Evolutionary conservation across 1,284 basidiomycete species (phyloP).

Genomic region (Stereum hirsutum): DNA sequence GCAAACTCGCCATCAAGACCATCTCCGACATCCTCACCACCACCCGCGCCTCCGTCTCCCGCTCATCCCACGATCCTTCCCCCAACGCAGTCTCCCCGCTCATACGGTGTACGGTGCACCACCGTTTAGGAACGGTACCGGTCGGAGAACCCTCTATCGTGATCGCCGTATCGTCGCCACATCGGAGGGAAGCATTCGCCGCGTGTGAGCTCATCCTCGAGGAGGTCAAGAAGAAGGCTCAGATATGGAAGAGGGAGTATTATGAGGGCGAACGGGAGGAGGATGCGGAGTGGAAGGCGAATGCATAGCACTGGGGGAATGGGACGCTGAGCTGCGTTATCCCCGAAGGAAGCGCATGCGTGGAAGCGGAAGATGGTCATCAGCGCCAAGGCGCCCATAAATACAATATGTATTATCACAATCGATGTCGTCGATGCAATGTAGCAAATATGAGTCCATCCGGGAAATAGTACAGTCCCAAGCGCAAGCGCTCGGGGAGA

Average conservation of each 20-base stretch:
- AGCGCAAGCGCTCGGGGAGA: too few species aligned
- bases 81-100: slow-evolving; percentile 23
- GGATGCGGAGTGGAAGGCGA: slow-evolving; percentile 70
- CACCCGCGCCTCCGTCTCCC: slow-evolving; percentile 32
- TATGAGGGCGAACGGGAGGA: slow-evolving; percentile 59
- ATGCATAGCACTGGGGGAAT: slow-evolving; percentile 20
- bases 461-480: too few species aligned
- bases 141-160: slow-evolving; percentile 79
- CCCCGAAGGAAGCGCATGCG: too few species aligned
- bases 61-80: slow-evolving; percentile 32
- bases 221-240: slow-evolving; percentile 72
- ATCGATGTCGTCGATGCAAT: too few species aligned
- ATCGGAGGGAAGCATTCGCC: slow-evolving; percentile 73
- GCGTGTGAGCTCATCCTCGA: slow-evolving; percentile 80
- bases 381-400: too few species aligned
- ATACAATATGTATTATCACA: too few species aligned
- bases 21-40: slow-evolving; percentile 51
- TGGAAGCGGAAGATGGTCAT: too few species aligned
- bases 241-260: slow-evolving; percentile 87
- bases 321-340: too few species aligned
- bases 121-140: slow-evolving; percentile 73
- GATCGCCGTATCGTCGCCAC: slow-evolving; percentile 80
- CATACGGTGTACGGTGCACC: slow-evolving; percentile 55
- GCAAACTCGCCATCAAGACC: slow-evolving; percentile 74
- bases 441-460: too few species aligned